These are phyloP conservation scores for Xylaria scruposa DNA, from an alignment of 495 filamentous ascomycete genomes.

Conservation along the genomic window DNA sequence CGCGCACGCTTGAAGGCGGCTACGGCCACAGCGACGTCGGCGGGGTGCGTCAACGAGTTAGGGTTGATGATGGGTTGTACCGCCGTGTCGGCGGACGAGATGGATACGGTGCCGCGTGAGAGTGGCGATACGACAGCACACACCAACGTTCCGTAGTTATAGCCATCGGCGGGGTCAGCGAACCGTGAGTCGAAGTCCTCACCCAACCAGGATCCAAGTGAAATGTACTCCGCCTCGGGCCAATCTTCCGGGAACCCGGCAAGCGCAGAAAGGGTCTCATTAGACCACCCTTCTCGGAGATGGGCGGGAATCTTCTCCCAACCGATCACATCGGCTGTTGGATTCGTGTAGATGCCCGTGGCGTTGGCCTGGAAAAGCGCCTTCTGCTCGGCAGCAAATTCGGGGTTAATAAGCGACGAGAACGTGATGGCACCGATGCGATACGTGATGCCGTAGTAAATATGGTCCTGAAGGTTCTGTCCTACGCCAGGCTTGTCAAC, in stretches of 20 bases:
- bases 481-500: conserved; percentile 58
- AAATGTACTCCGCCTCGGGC: conserved; percentile 62
- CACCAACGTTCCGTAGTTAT: conserved; percentile 42
- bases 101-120: conserved; percentile 62
- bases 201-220: conserved; percentile 52
- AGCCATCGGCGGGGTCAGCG: conserved; percentile 31
- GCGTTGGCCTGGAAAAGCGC: conserved; percentile 37
- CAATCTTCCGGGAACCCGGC: conserved; percentile 56
- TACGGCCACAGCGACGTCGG: conserved; percentile 60
- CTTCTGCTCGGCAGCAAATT: conserved; percentile 31
- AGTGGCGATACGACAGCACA: conserved; percentile 50
- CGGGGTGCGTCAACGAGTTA: conserved; percentile 59
- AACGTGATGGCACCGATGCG: conserved; percentile 52
- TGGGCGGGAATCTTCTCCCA: conserved; percentile 53
- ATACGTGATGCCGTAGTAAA: conserved; percentile 45
- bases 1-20: conserved; percentile 63
- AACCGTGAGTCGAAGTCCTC: conserved; percentile 46
- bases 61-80: conserved; percentile 60
- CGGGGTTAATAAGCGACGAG: conserved; percentile 47
- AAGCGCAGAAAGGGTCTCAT: conserved; percentile 43
- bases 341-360: conserved; percentile 51
- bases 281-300: conserved; percentile 26
- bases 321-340: conserved; percentile 52
- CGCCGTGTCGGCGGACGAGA: conserved; percentile 49
- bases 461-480: conserved; percentile 58